Base-by-base conservation (phyloP, 306 rosid genomes). In the Rosa chinensis region DNA sequence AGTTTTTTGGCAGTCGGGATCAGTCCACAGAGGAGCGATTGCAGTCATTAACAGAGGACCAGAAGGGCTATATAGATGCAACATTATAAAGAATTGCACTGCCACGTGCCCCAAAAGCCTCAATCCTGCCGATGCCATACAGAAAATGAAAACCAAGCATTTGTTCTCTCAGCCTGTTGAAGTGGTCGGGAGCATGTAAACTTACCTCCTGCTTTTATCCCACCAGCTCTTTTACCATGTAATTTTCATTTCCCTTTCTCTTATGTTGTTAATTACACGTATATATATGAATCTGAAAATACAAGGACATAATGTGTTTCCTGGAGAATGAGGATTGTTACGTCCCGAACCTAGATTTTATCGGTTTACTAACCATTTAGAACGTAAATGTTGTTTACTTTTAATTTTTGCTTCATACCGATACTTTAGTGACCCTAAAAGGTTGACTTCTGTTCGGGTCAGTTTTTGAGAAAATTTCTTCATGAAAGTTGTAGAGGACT, bases 21-120 rank as follows among this genome's bases (percentile, higher is more conserved):
- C 82, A 81, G 2, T 77, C 70, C 49, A 18, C 78, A 2, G 71
- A 83, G 75, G 82, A 66, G 59, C 35, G 82, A 44, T 56, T 84
- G 45, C 82, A 83, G 64, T 85, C 89, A 17, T 37, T 88, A 66
- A 67, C 82, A 2, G 85, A 84, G 69, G 86, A 70, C 68, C 2
- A 77, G 0, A 80, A 44, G 37, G 69, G 61, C 18, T 85, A 12
- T 79, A 77, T 58, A 72, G 83, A 43, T 79, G 86, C 21, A 66
- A 81, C 64, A 72, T 66, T 20, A 77, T 76, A 2, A 56, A 77
- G 78, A 88, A 86, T 63, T 88, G 89, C 73, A 83, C 66, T 13
- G 80, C 84, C 6, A 77, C 78, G 8, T 88, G 84, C 70, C 86
- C 89, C 67, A 83, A 83, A 74, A 78, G 84, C 76, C 87, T 85